Percentiles rank a stretch among this genome's conserved stretches.
These are phyloP conservation scores for Arabidopsis thaliana DNA, from an alignment of 345 rosid species.

Conservation along the genomic window TAIR10.1 NC_003074.8:2584501-2585000, in stretches of 20 bases:
- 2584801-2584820: neutral
- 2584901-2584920: neutral
- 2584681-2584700: conserved; percentile 90
- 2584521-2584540: neutral
- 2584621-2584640: conserved; percentile 68
- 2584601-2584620: conserved; percentile 89
- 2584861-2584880: neutral
- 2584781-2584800: conserved; percentile 11
- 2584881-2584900: conserved; percentile 9
- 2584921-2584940: neutral
- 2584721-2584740: conserved; percentile 81
- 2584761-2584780: neutral
- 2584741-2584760: conserved; percentile 66
- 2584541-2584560: conserved; percentile 71
- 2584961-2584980: neutral
- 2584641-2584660: conserved; percentile 86
- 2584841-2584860: neutral
- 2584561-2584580: conserved; percentile 73
- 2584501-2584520: neutral
- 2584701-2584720: conserved; percentile 81
- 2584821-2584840: neutral
- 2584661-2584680: conserved; percentile 90
- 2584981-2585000: neutral
- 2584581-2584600: conserved; percentile 83
- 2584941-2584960: neutral